Evolutionary conservation across 768 basidiomycete species (phyloP).

Genomic region (Mrakia frigida): DNA sequence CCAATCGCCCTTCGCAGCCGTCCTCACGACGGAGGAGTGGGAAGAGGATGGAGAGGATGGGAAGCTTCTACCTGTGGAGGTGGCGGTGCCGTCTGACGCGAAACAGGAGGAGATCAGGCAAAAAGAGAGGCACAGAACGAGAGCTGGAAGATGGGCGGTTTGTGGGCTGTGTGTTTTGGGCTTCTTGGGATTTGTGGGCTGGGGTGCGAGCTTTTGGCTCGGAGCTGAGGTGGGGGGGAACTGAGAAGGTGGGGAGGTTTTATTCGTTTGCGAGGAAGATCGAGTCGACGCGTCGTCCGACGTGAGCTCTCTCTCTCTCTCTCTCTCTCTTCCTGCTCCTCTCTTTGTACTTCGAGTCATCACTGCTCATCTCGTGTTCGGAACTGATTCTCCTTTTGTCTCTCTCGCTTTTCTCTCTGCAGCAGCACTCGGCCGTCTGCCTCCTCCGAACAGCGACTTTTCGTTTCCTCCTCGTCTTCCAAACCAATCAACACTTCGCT

Average conservation of each 20-base stretch:
- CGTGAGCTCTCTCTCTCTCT: too few relatives aligned
- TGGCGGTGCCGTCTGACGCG: background rate
- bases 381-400: too few relatives aligned
- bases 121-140: background rate
- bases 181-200: background rate
- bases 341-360: too few relatives aligned
- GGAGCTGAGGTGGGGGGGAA: background rate
- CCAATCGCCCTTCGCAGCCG: background rate
- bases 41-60: slow-evolving; percentile 5
- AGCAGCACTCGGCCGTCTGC: too few relatives aligned
- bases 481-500: too few relatives aligned
- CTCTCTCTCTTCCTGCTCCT: too few relatives aligned
- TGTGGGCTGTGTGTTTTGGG: background rate
- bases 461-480: too few relatives aligned
- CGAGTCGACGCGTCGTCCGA: too few relatives aligned
- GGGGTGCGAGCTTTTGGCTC: background rate
- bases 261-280: background rate
- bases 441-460: too few relatives aligned
- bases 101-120: background rate
- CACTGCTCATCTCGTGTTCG: too few relatives aligned
- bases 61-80: background rate
- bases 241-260: background rate
- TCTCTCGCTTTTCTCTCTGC: too few relatives aligned
- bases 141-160: background rate
- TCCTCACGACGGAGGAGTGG: slow-evolving; percentile 9